These are phyloP conservation scores for Domatiomyces globalis DNA, from an alignment of 2,329 filamentous ascomycete species.

Conservation along the genomic window DNA sequence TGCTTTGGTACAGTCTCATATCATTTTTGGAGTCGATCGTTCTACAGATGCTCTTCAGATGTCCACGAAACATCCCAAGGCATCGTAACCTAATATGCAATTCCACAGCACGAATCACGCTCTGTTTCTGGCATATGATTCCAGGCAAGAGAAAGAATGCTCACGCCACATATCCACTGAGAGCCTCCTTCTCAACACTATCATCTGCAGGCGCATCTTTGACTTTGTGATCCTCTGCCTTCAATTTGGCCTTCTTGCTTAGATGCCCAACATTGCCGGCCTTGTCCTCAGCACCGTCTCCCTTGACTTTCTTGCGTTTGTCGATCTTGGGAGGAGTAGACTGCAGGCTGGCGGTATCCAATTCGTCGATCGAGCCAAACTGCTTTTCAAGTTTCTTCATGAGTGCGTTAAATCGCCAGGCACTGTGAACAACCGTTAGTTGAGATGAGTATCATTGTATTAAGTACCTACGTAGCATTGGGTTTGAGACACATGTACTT, in stretches of 20 bases:
- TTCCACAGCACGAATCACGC: neutral
- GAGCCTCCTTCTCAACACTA: conserved; percentile 7
- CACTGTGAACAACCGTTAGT: neutral
- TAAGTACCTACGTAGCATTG: neutral
- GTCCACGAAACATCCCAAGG: neutral
- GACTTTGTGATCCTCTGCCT: neutral
- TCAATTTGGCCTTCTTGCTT: neutral
- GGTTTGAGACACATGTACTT: neutral
- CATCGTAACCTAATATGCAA: neutral
- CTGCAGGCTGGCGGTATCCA: neutral
- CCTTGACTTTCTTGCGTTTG: neutral
- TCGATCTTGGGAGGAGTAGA: neutral
- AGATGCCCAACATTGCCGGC: conserved; percentile 20
- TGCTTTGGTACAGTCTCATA: too few relatives aligned
- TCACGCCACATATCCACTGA: neutral
- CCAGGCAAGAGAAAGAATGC: conserved; percentile 2
- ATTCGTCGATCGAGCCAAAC: neutral
- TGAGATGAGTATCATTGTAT: neutral
- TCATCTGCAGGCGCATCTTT: neutral
- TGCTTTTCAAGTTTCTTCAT: neutral
- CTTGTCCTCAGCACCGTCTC: conserved; percentile 20
- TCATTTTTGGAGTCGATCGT: too few relatives aligned
- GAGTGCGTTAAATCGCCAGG: neutral
- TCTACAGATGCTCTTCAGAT: too few relatives aligned
- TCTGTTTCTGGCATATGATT: conserved; percentile 1